A percentile compares a stretch with the other conserved stretches of the same genome.
Conservation (phyloP, 1,139 yeast species). For the Pichia sp. region DNA sequence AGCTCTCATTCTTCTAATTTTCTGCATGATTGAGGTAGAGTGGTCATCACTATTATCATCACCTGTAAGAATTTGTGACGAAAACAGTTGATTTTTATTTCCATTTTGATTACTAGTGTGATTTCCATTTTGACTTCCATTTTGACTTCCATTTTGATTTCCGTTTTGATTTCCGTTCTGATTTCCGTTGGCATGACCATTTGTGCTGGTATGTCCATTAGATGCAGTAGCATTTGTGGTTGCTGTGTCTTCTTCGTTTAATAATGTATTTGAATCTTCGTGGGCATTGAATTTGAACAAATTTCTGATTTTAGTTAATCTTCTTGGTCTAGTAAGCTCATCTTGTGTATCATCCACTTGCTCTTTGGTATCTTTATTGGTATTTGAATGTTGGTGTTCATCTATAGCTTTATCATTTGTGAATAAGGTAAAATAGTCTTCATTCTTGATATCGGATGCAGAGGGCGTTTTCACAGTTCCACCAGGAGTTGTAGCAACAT, state of each 20-base stretch:
- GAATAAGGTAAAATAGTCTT: background rate
- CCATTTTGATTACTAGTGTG: background rate
- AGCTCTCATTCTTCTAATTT: slow-evolving; percentile 27
- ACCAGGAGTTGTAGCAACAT: slow-evolving; percentile 6
- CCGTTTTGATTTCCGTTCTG: too few species aligned
- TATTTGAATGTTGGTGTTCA: background rate
- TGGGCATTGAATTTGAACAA: slow-evolving; percentile 26
- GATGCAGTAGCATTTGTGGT: background rate
- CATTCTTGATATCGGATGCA: background rate
- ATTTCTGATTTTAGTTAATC: slow-evolving; percentile 25
- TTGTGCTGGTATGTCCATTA: too few species aligned
- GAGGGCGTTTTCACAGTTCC: background rate
- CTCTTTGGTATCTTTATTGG: background rate
- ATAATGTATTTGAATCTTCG: slow-evolving; percentile 1
- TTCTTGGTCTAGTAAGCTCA: slow-evolving; percentile 17
- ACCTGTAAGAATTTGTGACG: background rate
- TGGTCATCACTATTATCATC: slow-evolving; percentile 13
- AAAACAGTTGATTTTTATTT: background rate
- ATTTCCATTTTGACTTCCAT: slow-evolving; percentile 1
- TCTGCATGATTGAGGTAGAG: slow-evolving; percentile 24
- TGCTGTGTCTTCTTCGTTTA: background rate
- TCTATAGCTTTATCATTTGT: background rate
- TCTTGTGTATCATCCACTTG: slow-evolving; percentile 13
- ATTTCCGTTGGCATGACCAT: too few species aligned
- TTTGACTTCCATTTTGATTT: slow-evolving; percentile 7